Evolutionary conservation across 495 filamentous ascomycete species (phyloP).

Genomic region (Rostrohypoxylon terebratum): DNA sequence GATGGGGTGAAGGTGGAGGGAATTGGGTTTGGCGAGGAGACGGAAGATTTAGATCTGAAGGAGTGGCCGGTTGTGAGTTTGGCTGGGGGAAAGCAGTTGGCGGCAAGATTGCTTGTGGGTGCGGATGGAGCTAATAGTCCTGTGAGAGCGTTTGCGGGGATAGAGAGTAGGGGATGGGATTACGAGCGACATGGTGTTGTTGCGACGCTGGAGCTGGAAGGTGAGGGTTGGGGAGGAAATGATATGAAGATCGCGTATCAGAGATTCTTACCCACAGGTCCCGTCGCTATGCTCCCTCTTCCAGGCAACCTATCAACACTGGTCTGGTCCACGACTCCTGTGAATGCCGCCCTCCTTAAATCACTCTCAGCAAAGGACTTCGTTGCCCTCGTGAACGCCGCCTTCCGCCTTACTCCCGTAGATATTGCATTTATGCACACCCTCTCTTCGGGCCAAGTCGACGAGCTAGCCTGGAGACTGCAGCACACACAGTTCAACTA

Average conservation of each 20-base stretch:
- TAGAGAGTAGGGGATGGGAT: conserved; percentile 89
- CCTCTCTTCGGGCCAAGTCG: conserved; percentile 69
- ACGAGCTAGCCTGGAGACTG: conserved; percentile 84
- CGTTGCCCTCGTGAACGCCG: conserved; percentile 89
- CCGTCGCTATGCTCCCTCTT: conserved; percentile 89
- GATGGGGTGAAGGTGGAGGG: conserved; percentile 79
- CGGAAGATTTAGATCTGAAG: conserved; percentile 77
- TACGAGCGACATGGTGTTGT: conserved; percentile 92
- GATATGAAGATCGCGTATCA: conserved; percentile 85
- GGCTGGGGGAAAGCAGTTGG: conserved; percentile 69
- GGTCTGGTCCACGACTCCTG: conserved; percentile 91
- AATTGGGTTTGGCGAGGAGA: conserved; percentile 79
- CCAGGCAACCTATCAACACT: conserved; percentile 84
- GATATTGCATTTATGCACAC: conserved; percentile 86
- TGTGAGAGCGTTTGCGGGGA: conserved; percentile 88
- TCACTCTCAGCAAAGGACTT: conserved; percentile 77
- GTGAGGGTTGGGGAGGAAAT: conserved; percentile 63
- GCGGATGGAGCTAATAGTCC: conserved; percentile 96
- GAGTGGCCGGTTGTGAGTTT: conserved; percentile 88
- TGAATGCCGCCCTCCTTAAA: conserved; percentile 83
- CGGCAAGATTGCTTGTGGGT: conserved; percentile 86
- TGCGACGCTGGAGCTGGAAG: conserved; percentile 81
- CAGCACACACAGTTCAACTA: conserved; percentile 70
- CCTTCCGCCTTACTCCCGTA: conserved; percentile 81
- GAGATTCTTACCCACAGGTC: conserved; percentile 91